phyloP scores from a whole-genome alignment of 2,329 filamentous ascomycete genomes.

The Juglanconis sp. region DNA sequence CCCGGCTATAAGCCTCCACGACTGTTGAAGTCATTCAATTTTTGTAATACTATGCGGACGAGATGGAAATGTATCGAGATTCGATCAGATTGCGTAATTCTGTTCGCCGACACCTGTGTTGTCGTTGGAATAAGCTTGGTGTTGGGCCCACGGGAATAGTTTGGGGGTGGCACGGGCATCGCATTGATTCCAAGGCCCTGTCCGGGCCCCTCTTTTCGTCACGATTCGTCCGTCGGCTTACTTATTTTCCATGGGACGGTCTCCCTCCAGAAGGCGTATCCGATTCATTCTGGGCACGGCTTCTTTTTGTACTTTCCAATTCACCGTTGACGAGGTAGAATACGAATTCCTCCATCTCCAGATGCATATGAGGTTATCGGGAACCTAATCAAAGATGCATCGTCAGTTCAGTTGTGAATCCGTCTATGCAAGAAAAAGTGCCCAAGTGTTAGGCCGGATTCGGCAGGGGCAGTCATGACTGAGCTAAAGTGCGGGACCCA shows the following conservation, averaged over 20 bases:
- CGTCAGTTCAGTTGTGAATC: too few relatives aligned
- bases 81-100: background rate
- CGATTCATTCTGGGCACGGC: too few relatives aligned
- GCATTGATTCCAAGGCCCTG: constrained; percentile 1
- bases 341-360: too few relatives aligned
- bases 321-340: too few relatives aligned
- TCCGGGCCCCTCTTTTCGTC: background rate
- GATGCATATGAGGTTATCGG: too few relatives aligned
- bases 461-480: background rate
- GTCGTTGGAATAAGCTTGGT: constrained; percentile 12
- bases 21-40: background rate
- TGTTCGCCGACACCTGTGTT: background rate
- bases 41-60: background rate
- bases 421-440: too few relatives aligned
- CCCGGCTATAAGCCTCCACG: background rate
- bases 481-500: background rate
- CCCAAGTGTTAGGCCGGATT: background rate
- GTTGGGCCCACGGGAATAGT: constrained; percentile 1
- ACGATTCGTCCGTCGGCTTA: background rate
- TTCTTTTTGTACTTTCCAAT: too few relatives aligned
- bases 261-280: too few relatives aligned
- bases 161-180: background rate
- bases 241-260: too few relatives aligned
- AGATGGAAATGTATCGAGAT: background rate
- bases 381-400: too few relatives aligned